Conservation (phyloP, 2,329 filamentous ascomycete species). For the Arachnopeziza araneosa region DNA sequence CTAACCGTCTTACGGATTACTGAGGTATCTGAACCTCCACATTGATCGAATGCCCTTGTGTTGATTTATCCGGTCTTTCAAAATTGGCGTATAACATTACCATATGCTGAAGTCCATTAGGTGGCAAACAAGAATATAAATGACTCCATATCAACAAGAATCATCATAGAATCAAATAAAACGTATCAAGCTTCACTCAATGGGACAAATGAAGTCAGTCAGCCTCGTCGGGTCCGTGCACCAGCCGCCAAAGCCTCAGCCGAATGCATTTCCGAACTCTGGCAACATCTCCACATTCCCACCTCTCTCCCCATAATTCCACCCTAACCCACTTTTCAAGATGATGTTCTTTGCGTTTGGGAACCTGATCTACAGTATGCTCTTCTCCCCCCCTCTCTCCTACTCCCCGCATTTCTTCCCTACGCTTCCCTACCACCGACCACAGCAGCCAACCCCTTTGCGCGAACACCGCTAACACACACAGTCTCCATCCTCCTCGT, state of each 20-base stretch:
- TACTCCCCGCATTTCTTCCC: background rate
- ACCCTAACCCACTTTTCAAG: slow-evolving; percentile 24
- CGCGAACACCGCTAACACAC: background rate
- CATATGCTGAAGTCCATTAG: no score
- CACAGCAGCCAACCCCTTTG: background rate
- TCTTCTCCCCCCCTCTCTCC: background rate
- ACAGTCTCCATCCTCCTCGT: slow-evolving; percentile 78
- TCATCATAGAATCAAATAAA: background rate
- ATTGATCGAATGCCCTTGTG: background rate
- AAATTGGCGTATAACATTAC: no score
- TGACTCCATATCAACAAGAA: no score
- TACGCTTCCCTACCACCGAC: background rate
- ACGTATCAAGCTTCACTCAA: background rate
- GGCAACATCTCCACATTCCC: slow-evolving; percentile 12
- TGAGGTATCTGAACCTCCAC: background rate
- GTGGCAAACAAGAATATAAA: no score
- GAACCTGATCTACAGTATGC: slow-evolving; percentile 67
- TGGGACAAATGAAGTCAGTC: slow-evolving; percentile 2
- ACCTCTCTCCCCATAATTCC: background rate
- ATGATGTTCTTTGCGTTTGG: slow-evolving; percentile 68
- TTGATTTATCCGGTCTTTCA: no score
- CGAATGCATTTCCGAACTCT: slow-evolving; percentile 2
- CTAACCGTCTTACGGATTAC: no score
- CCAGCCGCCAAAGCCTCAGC: background rate
- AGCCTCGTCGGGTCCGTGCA: slow-evolving; percentile 22